phyloP scores from a whole-genome alignment of 2,329 filamentous ascomycete species.

The Exserohilum rostratum region DNA sequence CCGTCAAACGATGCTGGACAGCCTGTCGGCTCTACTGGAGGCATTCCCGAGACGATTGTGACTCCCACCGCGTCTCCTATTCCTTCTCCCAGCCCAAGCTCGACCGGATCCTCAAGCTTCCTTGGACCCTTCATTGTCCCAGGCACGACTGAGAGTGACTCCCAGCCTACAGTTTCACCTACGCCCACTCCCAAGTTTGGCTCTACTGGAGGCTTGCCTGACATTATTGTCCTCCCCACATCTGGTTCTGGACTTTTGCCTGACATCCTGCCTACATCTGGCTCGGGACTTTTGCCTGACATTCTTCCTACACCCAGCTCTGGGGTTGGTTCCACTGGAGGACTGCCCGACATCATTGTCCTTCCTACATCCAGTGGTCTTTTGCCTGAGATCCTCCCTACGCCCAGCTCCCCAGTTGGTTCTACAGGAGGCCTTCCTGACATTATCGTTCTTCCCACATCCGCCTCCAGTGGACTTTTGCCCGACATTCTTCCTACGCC shows the following conservation, averaged over 20 bases:
- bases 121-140: constrained; percentile 33
- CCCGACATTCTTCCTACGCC: constrained; percentile 10
- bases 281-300: constrained; percentile 23
- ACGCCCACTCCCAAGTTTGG: constrained; percentile 14
- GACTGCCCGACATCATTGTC: neutral
- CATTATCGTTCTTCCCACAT: neutral
- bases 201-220: constrained; percentile 31
- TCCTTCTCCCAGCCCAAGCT: constrained; percentile 12
- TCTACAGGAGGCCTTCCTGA: neutral
- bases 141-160: constrained; percentile 27
- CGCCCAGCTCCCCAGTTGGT: neutral
- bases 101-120: constrained; percentile 24
- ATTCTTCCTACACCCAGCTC: constrained; percentile 25
- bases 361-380: constrained; percentile 17
- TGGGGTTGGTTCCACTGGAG: too few species aligned
- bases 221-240: constrained; percentile 17
- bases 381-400: too few species aligned
- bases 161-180: constrained; percentile 17
- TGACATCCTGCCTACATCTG: constrained; percentile 14
- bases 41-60: constrained; percentile 24
- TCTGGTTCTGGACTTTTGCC: neutral
- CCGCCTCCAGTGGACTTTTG: neutral
- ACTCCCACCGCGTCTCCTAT: constrained; percentile 18
- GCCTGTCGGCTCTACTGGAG: constrained; percentile 21
- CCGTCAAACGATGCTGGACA: constrained; percentile 12